Conservation (phyloP, 306 rosid genomes). For the Trifolium subterraneum region DNA sequence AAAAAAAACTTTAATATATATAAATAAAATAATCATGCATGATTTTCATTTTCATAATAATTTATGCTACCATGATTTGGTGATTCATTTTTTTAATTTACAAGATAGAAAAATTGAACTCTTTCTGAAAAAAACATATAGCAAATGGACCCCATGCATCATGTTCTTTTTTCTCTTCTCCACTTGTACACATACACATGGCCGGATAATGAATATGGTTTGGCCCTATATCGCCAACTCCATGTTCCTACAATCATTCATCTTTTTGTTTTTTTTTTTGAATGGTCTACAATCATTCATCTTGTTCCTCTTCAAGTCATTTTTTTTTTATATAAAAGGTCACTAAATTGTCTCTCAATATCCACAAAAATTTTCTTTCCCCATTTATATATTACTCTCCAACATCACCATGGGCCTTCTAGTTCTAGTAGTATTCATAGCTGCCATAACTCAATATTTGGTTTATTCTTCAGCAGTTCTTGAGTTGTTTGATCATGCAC, state of each 20-base stretch:
- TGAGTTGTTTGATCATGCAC: conserved; percentile 34
- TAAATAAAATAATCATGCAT: conserved; percentile 2
- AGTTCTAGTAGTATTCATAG: conserved; percentile 24
- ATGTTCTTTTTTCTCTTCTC: not conserved
- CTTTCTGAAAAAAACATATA: not conserved
- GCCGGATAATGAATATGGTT: conserved; percentile 11
- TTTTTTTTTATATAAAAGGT: not conserved
- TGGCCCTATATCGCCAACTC: not conserved
- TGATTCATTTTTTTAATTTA: not conserved
- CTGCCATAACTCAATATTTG: conserved; percentile 30
- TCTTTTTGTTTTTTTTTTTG: no score
- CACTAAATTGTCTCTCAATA: not conserved
- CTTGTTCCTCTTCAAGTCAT: not conserved
- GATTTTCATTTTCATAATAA: not conserved
- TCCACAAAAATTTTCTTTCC: not conserved
- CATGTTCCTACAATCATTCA: not conserved
- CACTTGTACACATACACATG: not conserved
- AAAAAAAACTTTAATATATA: no score
- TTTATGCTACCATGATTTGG: not conserved
- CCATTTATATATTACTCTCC: not conserved
- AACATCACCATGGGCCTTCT: conserved; percentile 16
- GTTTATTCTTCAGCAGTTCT: conserved; percentile 29
- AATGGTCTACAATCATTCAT: not conserved
- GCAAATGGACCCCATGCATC: conserved; percentile 15
- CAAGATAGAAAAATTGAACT: not conserved